Evolutionary conservation across 371 early-diverging fungal species (phyloP).

Genomic region (Mucor racemosus): DNA sequence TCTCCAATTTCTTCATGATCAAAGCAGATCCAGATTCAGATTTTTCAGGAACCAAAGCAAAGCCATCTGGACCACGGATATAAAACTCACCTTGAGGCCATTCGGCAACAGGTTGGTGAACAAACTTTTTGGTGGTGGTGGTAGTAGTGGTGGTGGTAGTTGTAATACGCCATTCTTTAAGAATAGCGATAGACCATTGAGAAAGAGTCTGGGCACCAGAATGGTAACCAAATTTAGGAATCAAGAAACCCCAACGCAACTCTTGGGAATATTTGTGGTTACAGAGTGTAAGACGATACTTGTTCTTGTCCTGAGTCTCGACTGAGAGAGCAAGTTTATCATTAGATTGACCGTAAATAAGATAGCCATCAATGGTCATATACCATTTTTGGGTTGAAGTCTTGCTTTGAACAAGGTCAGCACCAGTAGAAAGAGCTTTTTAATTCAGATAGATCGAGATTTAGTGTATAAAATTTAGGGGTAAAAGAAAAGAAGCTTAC

Average conservation of each 20-base stretch:
- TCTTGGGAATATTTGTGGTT: constrained; percentile 23
- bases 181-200: constrained; percentile 29
- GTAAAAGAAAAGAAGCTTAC: constrained; percentile 29
- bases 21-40: constrained; percentile 38
- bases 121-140: constrained; percentile 2
- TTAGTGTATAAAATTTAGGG: background rate
- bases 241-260: constrained; percentile 31
- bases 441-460: background rate
- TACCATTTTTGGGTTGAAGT: constrained; percentile 26
- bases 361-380: constrained; percentile 31
- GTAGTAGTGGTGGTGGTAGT: constrained; percentile 12
- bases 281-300: constrained; percentile 20
- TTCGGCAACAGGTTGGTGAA: constrained; percentile 32
- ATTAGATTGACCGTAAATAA: constrained; percentile 29
- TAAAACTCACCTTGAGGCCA: constrained; percentile 46
- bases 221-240: constrained; percentile 32
- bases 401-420: constrained; percentile 21
- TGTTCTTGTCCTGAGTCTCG: constrained; percentile 10
- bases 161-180: constrained; percentile 25
- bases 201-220: constrained; percentile 26
- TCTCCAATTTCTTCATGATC: constrained; percentile 37
- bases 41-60: constrained; percentile 39
- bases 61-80: constrained; percentile 36
- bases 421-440: constrained; percentile 22
- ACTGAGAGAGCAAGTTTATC: constrained; percentile 32